Percentiles rank a stretch among this genome's conserved stretches.
phyloP scores from a whole-genome alignment of 2,329 filamentous ascomycete genomes.

The Leptographium lundbergii region DNA sequence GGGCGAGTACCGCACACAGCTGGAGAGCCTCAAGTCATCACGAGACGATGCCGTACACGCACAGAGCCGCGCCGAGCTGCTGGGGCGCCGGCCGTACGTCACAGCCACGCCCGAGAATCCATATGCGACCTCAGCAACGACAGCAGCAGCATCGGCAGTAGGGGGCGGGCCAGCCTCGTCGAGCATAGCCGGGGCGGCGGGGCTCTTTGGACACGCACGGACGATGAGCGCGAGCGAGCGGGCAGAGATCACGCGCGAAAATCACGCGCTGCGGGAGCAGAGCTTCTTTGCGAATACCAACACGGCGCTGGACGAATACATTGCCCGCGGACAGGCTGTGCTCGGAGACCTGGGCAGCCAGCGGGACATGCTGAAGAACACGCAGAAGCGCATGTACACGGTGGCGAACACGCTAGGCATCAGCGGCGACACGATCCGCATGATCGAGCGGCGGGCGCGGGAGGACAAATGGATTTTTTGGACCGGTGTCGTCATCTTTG shows the following conservation, averaged over 20 bases:
- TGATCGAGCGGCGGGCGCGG: constrained; percentile 81
- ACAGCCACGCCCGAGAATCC: constrained; percentile 79
- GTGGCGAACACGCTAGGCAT: constrained; percentile 90
- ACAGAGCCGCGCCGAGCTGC: constrained; percentile 62
- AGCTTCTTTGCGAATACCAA: constrained; percentile 76
- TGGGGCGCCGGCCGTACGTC: constrained; percentile 75
- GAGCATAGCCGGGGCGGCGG: constrained; percentile 10
- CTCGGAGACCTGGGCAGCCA: constrained; percentile 81
- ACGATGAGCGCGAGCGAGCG: constrained; percentile 26
- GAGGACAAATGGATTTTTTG: constrained; percentile 99
- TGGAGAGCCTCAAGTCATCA: constrained; percentile 64
- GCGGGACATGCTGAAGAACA: constrained; percentile 88
- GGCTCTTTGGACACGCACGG: constrained; percentile 23
- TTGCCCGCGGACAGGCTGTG: constrained; percentile 82
- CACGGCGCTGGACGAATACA: constrained; percentile 80
- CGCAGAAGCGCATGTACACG: constrained; percentile 79
- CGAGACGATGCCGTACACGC: constrained; percentile 60
- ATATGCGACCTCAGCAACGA: constrained; percentile 50
- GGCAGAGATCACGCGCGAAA: constrained; percentile 42
- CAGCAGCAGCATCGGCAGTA: constrained; percentile 8
- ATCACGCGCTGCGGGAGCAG: constrained; percentile 79
- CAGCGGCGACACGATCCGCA: constrained; percentile 90
- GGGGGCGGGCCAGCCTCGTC: neutral
- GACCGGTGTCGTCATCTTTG: constrained; percentile 73
- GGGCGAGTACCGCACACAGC: constrained; percentile 62